These are phyloP conservation scores for Microdochium paspali DNA, from an alignment of 2,329 filamentous ascomycete species.

Conservation along the genomic window DNA sequence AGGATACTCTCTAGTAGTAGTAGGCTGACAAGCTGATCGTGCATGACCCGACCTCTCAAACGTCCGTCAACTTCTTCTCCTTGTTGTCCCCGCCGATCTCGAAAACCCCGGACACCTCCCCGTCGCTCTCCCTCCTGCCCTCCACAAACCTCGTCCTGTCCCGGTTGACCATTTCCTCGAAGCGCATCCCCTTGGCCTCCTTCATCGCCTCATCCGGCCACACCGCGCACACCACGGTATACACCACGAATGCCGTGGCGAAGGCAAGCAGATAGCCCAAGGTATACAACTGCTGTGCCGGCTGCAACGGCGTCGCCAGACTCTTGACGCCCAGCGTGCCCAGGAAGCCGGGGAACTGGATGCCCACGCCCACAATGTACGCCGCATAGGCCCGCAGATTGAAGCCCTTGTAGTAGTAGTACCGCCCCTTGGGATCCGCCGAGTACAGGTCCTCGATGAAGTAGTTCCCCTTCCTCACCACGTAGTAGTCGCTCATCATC, in stretches of 20 bases:
- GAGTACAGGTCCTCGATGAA: background rate
- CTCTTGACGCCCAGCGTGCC: background rate
- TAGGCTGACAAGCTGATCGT: no score
- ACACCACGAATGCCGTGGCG: background rate
- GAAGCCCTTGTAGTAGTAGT: slow-evolving; percentile 1
- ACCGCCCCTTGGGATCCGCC: background rate
- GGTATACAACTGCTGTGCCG: background rate
- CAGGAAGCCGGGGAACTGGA: slow-evolving; percentile 3
- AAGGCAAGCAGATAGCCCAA: background rate
- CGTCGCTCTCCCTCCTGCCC: background rate
- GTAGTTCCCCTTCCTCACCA: slow-evolving; percentile 1
- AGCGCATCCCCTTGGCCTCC: background rate
- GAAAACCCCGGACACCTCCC: background rate
- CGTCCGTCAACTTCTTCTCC: background rate
- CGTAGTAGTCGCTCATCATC: slow-evolving; percentile 5
- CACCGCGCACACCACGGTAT: background rate
- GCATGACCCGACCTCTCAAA: background rate
- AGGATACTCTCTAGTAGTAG: no score
- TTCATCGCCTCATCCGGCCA: background rate
- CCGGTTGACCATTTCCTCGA: background rate
- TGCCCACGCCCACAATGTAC: slow-evolving; percentile 1
- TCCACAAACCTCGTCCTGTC: no score
- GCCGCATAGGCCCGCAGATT: slow-evolving; percentile 1
- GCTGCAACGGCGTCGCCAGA: background rate
- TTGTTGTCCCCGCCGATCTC: background rate